Evolutionary conservation across 2,329 filamentous ascomycete genomes (phyloP).

Genomic region (Torrubiellomyces zombiae): DNA sequence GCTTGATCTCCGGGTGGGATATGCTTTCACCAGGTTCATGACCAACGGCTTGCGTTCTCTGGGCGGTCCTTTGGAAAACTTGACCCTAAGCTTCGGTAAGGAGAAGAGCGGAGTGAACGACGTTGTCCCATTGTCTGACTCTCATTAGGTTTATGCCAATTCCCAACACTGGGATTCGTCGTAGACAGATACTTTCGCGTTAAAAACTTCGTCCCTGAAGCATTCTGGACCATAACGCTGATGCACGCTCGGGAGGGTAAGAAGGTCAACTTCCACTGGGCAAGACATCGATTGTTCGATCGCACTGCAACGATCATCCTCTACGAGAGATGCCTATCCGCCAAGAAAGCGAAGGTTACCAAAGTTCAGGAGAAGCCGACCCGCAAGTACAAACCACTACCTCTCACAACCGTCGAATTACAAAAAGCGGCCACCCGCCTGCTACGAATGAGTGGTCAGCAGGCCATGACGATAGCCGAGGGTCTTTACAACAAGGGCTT

Average conservation of each 20-base stretch:
- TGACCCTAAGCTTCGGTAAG: slow-evolving; percentile 67
- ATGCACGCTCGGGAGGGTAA: slow-evolving; percentile 62
- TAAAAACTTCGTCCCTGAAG: slow-evolving; percentile 80
- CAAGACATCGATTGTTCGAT: slow-evolving; percentile 71
- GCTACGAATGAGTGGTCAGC: slow-evolving; percentile 77
- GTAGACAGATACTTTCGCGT: slow-evolving; percentile 93
- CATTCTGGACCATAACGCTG: slow-evolving; percentile 85
- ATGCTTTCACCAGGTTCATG: slow-evolving; percentile 78
- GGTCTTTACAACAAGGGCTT: slow-evolving; percentile 82
- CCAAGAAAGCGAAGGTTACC: slow-evolving; percentile 61
- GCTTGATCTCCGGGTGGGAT: slow-evolving; percentile 81
- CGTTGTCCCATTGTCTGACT: neutral
- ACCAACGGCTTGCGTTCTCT: slow-evolving; percentile 62
- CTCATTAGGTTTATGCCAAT: slow-evolving; percentile 67
- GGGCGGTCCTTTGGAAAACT: slow-evolving; percentile 46
- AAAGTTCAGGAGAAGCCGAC: slow-evolving; percentile 85
- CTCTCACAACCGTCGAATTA: slow-evolving; percentile 86
- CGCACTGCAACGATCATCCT: slow-evolving; percentile 64
- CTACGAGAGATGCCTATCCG: slow-evolving; percentile 68
- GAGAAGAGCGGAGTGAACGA: neutral
- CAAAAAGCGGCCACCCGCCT: slow-evolving; percentile 90
- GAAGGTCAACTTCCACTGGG: slow-evolving; percentile 73
- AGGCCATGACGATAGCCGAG: slow-evolving; percentile 80
- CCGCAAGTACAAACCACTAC: slow-evolving; percentile 84
- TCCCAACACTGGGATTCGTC: slow-evolving; percentile 90